phyloP scores from a whole-genome alignment of 805 yeast species.

The Dipodascus albidus region DNA sequence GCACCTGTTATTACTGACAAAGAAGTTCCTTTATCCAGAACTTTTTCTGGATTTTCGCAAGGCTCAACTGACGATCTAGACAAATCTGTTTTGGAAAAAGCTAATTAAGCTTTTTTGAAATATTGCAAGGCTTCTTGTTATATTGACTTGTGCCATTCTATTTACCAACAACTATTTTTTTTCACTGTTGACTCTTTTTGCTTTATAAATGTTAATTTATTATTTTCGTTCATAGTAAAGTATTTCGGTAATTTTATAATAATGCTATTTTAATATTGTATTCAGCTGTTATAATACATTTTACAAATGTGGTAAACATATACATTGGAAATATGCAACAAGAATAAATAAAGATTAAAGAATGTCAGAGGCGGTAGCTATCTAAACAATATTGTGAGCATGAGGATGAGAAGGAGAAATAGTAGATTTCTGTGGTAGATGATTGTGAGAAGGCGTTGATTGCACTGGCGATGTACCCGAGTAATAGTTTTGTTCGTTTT shows the following conservation, averaged over 20 bases:
- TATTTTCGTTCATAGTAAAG: constrained; percentile 2
- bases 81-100: constrained; percentile 17
- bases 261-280: neutral
- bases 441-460: neutral
- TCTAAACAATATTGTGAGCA: neutral
- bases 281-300: too few relatives aligned
- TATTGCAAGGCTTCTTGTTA: too few relatives aligned
- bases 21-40: constrained; percentile 11
- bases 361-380: too few relatives aligned
- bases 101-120: too few relatives aligned
- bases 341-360: too few relatives aligned
- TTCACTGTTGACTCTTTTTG: too few relatives aligned
- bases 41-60: constrained; percentile 14
- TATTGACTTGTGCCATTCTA: too few relatives aligned
- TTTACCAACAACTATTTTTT: too few relatives aligned
- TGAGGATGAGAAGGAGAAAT: neutral
- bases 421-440: neutral
- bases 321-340: neutral
- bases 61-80: constrained; percentile 14
- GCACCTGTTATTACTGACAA: constrained; percentile 14
- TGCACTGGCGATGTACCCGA: neutral
- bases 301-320: too few relatives aligned
- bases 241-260: neutral
- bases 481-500: neutral
- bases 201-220: constrained; percentile 3